Evolutionary conservation across 441 rosid species (phyloP).

Genomic region (Adansonia rubrostipa): DNA sequence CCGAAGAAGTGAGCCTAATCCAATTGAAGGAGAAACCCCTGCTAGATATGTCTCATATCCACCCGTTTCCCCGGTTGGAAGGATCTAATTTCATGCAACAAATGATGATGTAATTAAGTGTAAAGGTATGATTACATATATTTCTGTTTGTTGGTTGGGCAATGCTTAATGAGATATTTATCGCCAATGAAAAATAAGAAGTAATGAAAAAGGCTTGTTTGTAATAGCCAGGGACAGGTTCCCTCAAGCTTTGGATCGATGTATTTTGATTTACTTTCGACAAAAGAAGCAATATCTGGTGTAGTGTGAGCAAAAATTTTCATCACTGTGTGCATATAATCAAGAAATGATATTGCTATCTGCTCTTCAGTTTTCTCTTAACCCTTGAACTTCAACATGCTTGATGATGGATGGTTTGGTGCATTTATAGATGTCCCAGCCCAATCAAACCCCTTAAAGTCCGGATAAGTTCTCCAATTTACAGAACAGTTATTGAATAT

Average conservation of each 20-base stretch:
- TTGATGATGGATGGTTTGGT: background rate
- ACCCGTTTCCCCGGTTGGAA: slow-evolving; percentile 74
- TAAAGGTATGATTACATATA: slow-evolving; percentile 20
- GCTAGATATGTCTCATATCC: slow-evolving; percentile 65
- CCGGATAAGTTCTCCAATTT: background rate
- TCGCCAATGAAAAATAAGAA: slow-evolving; percentile 26
- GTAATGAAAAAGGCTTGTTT: slow-evolving; percentile 17
- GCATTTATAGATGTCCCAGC: background rate
- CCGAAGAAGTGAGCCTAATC: slow-evolving; percentile 44
- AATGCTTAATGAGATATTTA: slow-evolving; percentile 13
- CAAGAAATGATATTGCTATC: slow-evolving; percentile 14
- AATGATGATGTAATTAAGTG: slow-evolving; percentile 27
- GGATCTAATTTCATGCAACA: slow-evolving; percentile 49
- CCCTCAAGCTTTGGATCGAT: slow-evolving; percentile 11
- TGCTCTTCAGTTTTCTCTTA: slow-evolving; percentile 7
- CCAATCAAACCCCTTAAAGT: background rate
- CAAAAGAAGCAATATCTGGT: slow-evolving; percentile 31
- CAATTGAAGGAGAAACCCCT: slow-evolving; percentile 46
- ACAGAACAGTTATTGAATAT: background rate
- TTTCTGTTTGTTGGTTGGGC: slow-evolving; percentile 25
- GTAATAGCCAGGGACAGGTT: slow-evolving; percentile 16
- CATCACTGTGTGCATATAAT: slow-evolving; percentile 44
- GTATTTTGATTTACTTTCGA: slow-evolving; percentile 29
- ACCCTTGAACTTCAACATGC: background rate
- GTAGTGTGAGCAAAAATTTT: slow-evolving; percentile 17